Evolutionary conservation across 192 early-diverging fungal species (phyloP).

Genomic region (Diversispora epigaea): DNA sequence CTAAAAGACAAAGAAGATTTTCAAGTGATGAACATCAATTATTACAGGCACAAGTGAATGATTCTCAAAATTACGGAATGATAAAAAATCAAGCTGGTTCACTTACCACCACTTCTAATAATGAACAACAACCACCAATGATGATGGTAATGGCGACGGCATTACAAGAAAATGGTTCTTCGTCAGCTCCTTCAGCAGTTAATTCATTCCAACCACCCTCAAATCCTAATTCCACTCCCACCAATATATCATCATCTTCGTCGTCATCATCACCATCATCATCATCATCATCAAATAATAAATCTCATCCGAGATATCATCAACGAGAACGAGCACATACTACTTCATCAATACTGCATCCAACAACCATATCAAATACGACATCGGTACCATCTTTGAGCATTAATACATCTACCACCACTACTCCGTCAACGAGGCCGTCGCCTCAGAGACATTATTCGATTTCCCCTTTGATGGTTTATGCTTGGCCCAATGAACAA

Average conservation of each 20-base stretch:
- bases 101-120: neutral
- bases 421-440: neutral
- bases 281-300: too few relatives aligned
- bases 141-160: neutral
- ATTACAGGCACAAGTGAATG: neutral
- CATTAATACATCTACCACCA: too few relatives aligned
- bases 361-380: too few relatives aligned
- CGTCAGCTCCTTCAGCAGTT: neutral
- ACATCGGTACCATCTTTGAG: too few relatives aligned
- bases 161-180: neutral
- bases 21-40: constrained; percentile 39
- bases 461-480: neutral
- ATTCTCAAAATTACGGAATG: neutral
- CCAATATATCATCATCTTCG: too few relatives aligned
- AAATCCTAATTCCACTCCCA: too few relatives aligned
- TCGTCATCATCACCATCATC: too few relatives aligned
- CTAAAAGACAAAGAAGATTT: constrained; percentile 43
- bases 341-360: too few relatives aligned
- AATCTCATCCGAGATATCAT: too few relatives aligned
- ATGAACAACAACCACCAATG: neutral
- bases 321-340: too few relatives aligned
- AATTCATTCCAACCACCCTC: too few relatives aligned
- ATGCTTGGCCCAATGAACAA: neutral
- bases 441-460: neutral
- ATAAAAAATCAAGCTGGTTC: neutral